Conservation (phyloP, 2,329 filamentous ascomycete genomes). For the Colletotrichum sp. region DNA sequence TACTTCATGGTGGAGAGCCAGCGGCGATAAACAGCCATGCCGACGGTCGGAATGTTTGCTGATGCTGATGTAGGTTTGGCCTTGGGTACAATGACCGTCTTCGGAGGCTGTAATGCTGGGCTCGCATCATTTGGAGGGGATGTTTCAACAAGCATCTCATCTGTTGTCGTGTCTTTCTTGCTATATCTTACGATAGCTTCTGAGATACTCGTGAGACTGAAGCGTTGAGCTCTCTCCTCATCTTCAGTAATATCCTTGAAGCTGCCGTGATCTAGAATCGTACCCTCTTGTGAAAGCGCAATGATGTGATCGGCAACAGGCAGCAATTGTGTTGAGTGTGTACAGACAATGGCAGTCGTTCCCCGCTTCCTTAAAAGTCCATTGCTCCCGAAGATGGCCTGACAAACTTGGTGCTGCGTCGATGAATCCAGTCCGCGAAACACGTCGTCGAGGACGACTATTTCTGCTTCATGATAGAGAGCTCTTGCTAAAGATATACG, state of each 20-base stretch:
- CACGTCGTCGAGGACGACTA: neutral
- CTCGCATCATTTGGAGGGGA: neutral
- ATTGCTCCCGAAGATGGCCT: neutral
- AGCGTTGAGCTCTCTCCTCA: neutral
- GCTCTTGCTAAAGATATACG: constrained; percentile 24
- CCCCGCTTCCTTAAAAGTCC: neutral
- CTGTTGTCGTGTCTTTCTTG: neutral
- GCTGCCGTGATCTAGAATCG: neutral
- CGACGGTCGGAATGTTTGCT: neutral
- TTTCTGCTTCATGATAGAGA: neutral
- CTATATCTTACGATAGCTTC: neutral
- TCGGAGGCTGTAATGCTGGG: neutral
- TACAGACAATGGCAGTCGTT: neutral
- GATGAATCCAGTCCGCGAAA: neutral
- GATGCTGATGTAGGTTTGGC: neutral
- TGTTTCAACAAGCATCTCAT: neutral
- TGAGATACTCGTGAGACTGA: neutral
- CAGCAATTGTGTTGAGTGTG: neutral
- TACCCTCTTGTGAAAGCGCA: neutral
- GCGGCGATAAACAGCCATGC: neutral
- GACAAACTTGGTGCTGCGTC: neutral
- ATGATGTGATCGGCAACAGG: neutral
- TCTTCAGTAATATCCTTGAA: neutral
- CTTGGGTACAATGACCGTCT: neutral
- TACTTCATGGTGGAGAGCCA: neutral